Evolutionary conservation across 495 filamentous ascomycete species (phyloP).

Genomic region (Podospora sp.): DNA sequence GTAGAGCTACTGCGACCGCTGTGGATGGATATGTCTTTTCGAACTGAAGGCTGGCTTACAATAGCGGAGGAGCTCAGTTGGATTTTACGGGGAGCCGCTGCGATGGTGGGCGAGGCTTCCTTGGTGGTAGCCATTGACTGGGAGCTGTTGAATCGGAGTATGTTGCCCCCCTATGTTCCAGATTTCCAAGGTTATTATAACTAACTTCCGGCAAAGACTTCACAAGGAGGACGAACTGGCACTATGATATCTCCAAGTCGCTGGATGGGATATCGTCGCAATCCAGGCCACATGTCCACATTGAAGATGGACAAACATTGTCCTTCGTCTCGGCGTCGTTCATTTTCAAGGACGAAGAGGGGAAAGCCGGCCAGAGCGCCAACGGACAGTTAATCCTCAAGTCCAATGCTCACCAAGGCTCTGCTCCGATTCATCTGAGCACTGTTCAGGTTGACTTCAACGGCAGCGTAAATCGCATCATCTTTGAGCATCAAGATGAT

Average conservation of each 20-base stretch:
- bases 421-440: slow-evolving; percentile 65
- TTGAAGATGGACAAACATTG: slow-evolving; percentile 67
- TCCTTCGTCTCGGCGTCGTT: slow-evolving; percentile 74
- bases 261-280: slow-evolving; percentile 59
- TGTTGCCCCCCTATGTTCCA: slow-evolving; percentile 36
- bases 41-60: slow-evolving; percentile 78
- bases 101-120: slow-evolving; percentile 61
- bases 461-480: slow-evolving; percentile 66
- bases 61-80: slow-evolving; percentile 73
- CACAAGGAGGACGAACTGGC: slow-evolving; percentile 60
- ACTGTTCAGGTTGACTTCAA: slow-evolving; percentile 68
- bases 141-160: slow-evolving; percentile 75
- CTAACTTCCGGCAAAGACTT: slow-evolving; percentile 52
- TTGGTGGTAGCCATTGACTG: slow-evolving; percentile 77
- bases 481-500: slow-evolving; percentile 41
- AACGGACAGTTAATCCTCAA: slow-evolving; percentile 71
- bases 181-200: not conserved
- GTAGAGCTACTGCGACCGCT: slow-evolving; percentile 67
- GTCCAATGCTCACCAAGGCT: slow-evolving; percentile 66
- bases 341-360: slow-evolving; percentile 71
- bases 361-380: slow-evolving; percentile 80
- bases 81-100: slow-evolving; percentile 73
- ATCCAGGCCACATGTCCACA: slow-evolving; percentile 63
- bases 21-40: slow-evolving; percentile 74
- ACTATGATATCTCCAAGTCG: slow-evolving; percentile 74